Evolutionary conservation across 106 monocot genomes (phyloP).

Genomic region (Apostasia ramifera): DNA sequence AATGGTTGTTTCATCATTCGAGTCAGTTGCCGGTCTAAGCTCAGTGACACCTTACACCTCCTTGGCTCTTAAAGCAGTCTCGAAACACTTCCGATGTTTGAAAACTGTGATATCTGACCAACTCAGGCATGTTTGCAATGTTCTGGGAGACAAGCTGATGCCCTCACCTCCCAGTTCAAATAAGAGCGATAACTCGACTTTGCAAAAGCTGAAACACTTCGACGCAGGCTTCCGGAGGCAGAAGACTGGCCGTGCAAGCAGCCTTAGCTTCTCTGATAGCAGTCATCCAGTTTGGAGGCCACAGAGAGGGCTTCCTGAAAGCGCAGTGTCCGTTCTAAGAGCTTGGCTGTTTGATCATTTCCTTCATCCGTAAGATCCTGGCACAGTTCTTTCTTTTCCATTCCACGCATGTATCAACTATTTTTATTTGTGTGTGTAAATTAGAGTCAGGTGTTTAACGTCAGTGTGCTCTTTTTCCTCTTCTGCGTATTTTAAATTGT

Average conservation of each 20-base stretch:
- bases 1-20: slow-evolving; percentile 63
- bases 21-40: slow-evolving; percentile 49
- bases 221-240: slow-evolving; percentile 20
- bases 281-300: slow-evolving; percentile 59
- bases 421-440: no score
- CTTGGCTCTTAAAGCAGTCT: slow-evolving; percentile 49
- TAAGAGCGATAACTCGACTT: slow-evolving; percentile 8
- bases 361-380: slow-evolving; percentile 55
- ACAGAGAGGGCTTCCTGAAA: slow-evolving; percentile 58
- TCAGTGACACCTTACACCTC: slow-evolving; percentile 50
- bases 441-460: no score
- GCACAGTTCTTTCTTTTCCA: not conserved
- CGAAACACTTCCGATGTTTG: slow-evolving; percentile 44
- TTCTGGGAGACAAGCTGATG: slow-evolving; percentile 39
- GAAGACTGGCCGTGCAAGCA: slow-evolving; percentile 16
- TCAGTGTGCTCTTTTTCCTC: no score
- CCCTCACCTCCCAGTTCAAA: slow-evolving; percentile 23
- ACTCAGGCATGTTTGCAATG: slow-evolving; percentile 33
- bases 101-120: slow-evolving; percentile 50
- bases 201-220: slow-evolving; percentile 19
- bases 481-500: no score
- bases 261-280: slow-evolving; percentile 32
- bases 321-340: slow-evolving; percentile 50
- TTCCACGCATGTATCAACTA: not conserved
- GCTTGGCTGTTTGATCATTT: slow-evolving; percentile 76